Evolutionary conservation across 331 rosid genomes (phyloP), one percentile per base, ranked within the genome.

Genomic region (Quercus tomentella): DNA sequence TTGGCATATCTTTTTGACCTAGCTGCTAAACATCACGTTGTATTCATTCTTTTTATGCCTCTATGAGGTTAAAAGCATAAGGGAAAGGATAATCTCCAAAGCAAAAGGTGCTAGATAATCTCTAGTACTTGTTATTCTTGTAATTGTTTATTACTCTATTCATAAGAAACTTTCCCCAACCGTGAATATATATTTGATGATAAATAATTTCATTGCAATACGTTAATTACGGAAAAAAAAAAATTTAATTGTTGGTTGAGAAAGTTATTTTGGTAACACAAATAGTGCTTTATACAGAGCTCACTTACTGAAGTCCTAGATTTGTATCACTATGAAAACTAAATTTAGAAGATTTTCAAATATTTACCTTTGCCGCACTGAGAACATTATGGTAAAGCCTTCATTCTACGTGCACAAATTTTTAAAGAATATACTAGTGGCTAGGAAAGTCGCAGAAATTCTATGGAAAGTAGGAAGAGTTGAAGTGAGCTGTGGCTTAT

Each of bases 311-410:
- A 49, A 49, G 17, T 14, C 17, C 18, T 49, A 14, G 54, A 49
- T 49, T 49, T 49, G 54, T 49, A 12, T 49, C 54, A 49, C 17
- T 49, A 14, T 11, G 54, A 49, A 49, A 41, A 41, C 49, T 41
- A 9, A 9, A 41, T 41, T 41, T 41, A 9, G 49, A 41, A 82
- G 97, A 97, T 41, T 41, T 41, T 41, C 49, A 41, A 41, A 41
- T 41, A 8, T 41, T 0, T 9, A 41, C 49, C 49, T 41, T 8
- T 41, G 1, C 45, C 12, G 1, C 45, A 41, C 12, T 41, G 45
- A 41, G 45, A 8, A 41, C 45, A 41, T 41, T 41, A 41, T 41
- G 45, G 45, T 2, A 0, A 8, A 41, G 12, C 12, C 45, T 41
- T 41, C 45, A 41, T 41, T 8, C 45, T 41, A 41, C 12, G 45